A percentile compares a stretch with the other conserved stretches of the same genome.
These are phyloP conservation scores for Sisymbrium altissimum DNA, from an alignment of 345 rosid species.

Conservation along the genomic window DNA sequence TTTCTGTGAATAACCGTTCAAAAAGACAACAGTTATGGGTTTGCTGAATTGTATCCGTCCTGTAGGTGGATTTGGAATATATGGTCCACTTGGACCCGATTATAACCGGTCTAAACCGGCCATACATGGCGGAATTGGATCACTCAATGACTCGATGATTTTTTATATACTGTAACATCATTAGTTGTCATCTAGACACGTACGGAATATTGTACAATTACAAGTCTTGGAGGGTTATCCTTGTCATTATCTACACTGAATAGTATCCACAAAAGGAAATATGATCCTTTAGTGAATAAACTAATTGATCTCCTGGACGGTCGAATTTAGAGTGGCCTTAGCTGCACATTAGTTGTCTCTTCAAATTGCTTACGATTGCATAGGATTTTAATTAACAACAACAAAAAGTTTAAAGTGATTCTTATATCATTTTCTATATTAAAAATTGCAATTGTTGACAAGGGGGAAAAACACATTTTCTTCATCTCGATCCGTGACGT, in stretches of 20 bases:
- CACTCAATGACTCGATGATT: no score
- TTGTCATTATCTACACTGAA: not conserved
- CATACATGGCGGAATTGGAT: not conserved
- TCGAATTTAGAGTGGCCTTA: slow-evolving; percentile 20
- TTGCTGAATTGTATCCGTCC: not conserved
- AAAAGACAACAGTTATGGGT: not conserved
- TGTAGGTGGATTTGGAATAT: not conserved
- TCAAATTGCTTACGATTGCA: slow-evolving; percentile 32
- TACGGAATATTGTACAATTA: not conserved
- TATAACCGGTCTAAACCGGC: not conserved
- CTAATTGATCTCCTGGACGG: slow-evolving; percentile 21
- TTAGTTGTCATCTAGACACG: not conserved
- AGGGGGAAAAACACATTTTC: not conserved
- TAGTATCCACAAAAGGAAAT: not conserved
- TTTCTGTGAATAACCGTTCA: not conserved
- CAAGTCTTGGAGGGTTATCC: slow-evolving; percentile 1
- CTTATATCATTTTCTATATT: not conserved
- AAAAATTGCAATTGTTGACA: not conserved
- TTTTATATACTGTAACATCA: no score
- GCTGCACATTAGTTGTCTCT: slow-evolving; percentile 33
- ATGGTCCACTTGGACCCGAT: not conserved
- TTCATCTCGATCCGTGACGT: not conserved
- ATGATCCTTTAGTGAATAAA: slow-evolving; percentile 8
- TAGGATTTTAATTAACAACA: not conserved
- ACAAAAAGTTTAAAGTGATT: not conserved